These are phyloP conservation scores for Pseudogymnoascus sp. DNA, from an alignment of 2,329 filamentous ascomycete species.

Conservation along the genomic window DNA sequence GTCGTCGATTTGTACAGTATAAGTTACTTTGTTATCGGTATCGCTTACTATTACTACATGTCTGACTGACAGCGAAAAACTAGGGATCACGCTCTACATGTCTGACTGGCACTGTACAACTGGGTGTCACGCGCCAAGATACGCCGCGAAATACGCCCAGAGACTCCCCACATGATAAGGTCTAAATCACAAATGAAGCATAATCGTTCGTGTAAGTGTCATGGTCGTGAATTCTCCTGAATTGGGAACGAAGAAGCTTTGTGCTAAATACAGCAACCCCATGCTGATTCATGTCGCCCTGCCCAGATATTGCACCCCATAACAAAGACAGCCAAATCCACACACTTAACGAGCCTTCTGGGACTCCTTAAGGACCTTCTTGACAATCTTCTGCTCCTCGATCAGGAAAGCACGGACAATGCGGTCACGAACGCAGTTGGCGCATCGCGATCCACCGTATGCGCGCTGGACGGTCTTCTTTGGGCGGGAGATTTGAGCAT, in stretches of 20 bases:
- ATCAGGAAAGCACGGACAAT: slow-evolving; percentile 98
- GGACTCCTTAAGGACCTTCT: slow-evolving; percentile 99
- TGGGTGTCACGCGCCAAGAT: background rate
- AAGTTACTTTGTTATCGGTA: background rate
- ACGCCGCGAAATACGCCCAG: background rate
- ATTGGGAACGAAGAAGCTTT: slow-evolving; percentile 23
- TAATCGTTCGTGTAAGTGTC: background rate
- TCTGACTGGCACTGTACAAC: background rate
- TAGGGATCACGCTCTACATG: background rate
- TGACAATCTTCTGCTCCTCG: slow-evolving; percentile 99
- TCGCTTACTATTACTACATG: background rate
- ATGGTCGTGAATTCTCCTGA: slow-evolving; percentile 19
- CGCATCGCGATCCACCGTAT: slow-evolving; percentile 97
- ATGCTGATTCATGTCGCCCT: slow-evolving; percentile 28
- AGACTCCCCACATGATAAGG: background rate
- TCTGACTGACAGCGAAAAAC: background rate
- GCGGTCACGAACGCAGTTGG: slow-evolving; percentile 96
- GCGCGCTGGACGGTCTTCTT: slow-evolving; percentile 99
- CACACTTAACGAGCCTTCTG: slow-evolving; percentile 43
- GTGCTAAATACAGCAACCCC: slow-evolving; percentile 29
- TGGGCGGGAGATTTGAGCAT: slow-evolving; percentile 91
- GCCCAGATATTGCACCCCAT: slow-evolving; percentile 27
- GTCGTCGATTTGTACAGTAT: background rate
- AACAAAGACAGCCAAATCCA: slow-evolving; percentile 24
- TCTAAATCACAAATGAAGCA: background rate